Evolutionary conservation across 2,329 filamentous ascomycete genomes (phyloP).

Genomic region (Drechslera avenae): DNA sequence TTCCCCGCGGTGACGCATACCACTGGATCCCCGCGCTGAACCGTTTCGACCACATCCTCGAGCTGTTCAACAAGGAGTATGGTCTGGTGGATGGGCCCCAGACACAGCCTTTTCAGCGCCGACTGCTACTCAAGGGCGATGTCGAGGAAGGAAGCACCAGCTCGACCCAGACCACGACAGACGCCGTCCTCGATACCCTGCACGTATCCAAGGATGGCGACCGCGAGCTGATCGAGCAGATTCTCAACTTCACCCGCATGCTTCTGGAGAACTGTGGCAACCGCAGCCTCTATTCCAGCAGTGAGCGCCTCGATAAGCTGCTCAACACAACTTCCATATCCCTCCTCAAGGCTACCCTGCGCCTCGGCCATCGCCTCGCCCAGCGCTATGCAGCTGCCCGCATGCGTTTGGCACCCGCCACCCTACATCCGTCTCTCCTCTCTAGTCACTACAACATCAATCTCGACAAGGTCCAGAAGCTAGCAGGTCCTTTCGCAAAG

Average conservation of each 20-base stretch:
- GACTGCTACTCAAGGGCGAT: slow-evolving; percentile 66
- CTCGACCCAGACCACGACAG: slow-evolving; percentile 50
- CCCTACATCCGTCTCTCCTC: slow-evolving; percentile 74
- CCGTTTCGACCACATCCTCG: slow-evolving; percentile 87
- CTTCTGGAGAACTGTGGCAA: slow-evolving; percentile 96
- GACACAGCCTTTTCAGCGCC: slow-evolving; percentile 71
- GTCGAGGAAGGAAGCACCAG: slow-evolving; percentile 49
- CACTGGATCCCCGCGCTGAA: slow-evolving; percentile 97
- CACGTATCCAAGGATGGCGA: slow-evolving; percentile 79
- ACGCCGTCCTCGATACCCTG: slow-evolving; percentile 55
- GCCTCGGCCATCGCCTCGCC: slow-evolving; percentile 82
- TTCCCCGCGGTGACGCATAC: slow-evolving; percentile 92
- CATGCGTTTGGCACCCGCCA: slow-evolving; percentile 69
- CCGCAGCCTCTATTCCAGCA: slow-evolving; percentile 93
- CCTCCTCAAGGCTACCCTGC: slow-evolving; percentile 77
- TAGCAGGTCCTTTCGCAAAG: slow-evolving; percentile 82
- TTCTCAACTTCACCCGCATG: slow-evolving; percentile 84
- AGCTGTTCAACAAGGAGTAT: slow-evolving; percentile 81
- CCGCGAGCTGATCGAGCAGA: slow-evolving; percentile 74
- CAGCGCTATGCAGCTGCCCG: slow-evolving; percentile 91
- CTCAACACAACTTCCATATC: slow-evolving; percentile 84
- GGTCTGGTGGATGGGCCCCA: slow-evolving; percentile 81
- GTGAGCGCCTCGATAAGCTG: slow-evolving; percentile 83
- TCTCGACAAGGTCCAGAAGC: slow-evolving; percentile 78
- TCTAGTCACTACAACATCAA: slow-evolving; percentile 80